Conservation (phyloP, 208 protist species). For the Leishmania guyanensis region DNA sequence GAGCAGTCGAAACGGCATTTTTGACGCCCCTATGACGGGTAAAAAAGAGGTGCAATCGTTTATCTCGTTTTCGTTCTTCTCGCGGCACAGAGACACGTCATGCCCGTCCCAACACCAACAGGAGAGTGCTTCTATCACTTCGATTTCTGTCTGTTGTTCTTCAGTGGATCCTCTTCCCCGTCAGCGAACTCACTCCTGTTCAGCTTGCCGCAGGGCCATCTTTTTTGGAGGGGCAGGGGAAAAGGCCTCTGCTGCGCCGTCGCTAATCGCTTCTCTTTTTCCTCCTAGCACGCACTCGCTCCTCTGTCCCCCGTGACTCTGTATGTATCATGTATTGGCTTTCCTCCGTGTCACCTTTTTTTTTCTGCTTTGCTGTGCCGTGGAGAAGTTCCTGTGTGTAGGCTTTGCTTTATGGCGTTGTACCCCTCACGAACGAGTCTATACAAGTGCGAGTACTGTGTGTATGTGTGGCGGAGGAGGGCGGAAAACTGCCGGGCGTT, state of each 20-base stretch:
- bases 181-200: too few relatives aligned
- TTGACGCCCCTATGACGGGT: neutral
- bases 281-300: too few relatives aligned
- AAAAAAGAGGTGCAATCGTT: neutral
- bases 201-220: too few relatives aligned
- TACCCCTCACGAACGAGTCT: neutral
- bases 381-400: neutral
- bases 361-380: neutral
- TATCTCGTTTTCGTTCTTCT: too few relatives aligned
- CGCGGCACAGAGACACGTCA: too few relatives aligned
- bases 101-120: too few relatives aligned
- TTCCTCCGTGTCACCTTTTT: neutral
- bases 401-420: neutral
- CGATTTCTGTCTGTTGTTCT: neutral
- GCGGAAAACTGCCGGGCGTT: neutral
- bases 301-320: too few relatives aligned
- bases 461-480: neutral
- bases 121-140: too few relatives aligned
- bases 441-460: neutral
- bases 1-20: neutral
- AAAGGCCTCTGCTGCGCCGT: neutral
- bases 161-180: too few relatives aligned
- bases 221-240: too few relatives aligned
- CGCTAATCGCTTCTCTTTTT: neutral
- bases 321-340: too few relatives aligned